Percentiles rank a stretch among this genome's conserved stretches.
These are phyloP conservation scores for Bruguiera parviflora DNA, from an alignment of 345 rosid species.

Conservation along the genomic window DNA sequence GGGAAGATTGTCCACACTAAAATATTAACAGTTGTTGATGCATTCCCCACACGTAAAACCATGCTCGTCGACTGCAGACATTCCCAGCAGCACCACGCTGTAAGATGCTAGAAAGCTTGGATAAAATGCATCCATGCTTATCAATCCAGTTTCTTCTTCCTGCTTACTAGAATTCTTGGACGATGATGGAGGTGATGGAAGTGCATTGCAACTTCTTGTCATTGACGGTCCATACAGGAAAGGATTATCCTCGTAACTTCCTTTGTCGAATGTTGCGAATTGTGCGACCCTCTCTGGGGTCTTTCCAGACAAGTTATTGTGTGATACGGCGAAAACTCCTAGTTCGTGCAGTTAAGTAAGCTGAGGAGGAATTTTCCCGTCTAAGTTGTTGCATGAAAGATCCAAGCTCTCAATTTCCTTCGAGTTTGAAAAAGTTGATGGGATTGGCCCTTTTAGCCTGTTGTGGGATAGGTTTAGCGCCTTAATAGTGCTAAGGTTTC, in stretches of 20 bases:
- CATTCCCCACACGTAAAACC: slow-evolving; percentile 7
- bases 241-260: slow-evolving; percentile 23
- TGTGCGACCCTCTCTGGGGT: slow-evolving; percentile 4
- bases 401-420: slow-evolving; percentile 15
- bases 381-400: slow-evolving; percentile 23
- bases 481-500: too few relatives aligned
- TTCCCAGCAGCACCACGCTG: neutral
- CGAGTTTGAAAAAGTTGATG: slow-evolving; percentile 1
- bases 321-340: slow-evolving; percentile 23
- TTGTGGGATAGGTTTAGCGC: too few relatives aligned
- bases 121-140: slow-evolving; percentile 10
- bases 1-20: slow-evolving; percentile 9
- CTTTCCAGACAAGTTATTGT: slow-evolving; percentile 36
- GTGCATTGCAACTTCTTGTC: neutral
- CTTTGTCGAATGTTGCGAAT: slow-evolving; percentile 26
- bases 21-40: neutral
- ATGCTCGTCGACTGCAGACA: neutral
- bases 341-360: neutral
- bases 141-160: neutral
- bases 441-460: slow-evolving; percentile 4
- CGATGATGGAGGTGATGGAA: neutral
- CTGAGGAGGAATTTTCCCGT: neutral
- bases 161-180: neutral
- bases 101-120: neutral
- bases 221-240: slow-evolving; percentile 27